phyloP scores from a whole-genome alignment of 169 alveolate genomes.

The Plasmodium coatneyi region DNA sequence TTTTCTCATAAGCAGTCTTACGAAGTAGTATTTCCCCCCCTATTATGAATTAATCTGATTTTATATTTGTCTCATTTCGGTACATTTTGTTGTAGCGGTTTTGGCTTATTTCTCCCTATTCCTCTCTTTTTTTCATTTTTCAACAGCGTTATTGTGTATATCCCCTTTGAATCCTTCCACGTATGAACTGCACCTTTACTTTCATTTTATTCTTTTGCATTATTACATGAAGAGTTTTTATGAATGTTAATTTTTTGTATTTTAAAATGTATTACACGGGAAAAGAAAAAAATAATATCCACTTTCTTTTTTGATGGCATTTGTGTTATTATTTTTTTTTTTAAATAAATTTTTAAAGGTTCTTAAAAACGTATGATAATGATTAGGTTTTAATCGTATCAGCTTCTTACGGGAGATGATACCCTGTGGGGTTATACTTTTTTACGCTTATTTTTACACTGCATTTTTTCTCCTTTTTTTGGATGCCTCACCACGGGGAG shows the following conservation, averaged over 20 bases:
- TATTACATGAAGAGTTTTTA: background rate
- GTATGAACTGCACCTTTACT: background rate
- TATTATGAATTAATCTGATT: background rate
- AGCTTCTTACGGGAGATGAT: background rate
- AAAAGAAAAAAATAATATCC: background rate
- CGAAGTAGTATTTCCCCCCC: background rate
- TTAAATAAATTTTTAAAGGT: constrained; percentile 16
- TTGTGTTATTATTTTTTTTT: constrained; percentile 14
- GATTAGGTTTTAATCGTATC: background rate
- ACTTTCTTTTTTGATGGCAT: constrained; percentile 22
- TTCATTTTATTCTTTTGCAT: background rate
- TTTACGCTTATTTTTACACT: background rate
- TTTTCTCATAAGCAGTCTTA: background rate
- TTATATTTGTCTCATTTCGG: constrained; percentile 15
- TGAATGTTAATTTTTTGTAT: constrained; percentile 43
- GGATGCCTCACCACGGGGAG: background rate
- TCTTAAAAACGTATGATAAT: background rate
- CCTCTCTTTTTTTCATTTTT: background rate
- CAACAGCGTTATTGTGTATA: background rate
- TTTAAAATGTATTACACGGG: background rate
- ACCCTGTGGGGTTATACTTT: background rate
- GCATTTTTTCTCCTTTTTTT: background rate
- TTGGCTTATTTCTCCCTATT: background rate
- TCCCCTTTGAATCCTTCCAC: background rate
- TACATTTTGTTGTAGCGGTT: background rate